Evolutionary conservation across 139 green algal genomes (phyloP), one percentile per base, ranked within the genome.

Genomic region (Closterium sp.): DNA sequence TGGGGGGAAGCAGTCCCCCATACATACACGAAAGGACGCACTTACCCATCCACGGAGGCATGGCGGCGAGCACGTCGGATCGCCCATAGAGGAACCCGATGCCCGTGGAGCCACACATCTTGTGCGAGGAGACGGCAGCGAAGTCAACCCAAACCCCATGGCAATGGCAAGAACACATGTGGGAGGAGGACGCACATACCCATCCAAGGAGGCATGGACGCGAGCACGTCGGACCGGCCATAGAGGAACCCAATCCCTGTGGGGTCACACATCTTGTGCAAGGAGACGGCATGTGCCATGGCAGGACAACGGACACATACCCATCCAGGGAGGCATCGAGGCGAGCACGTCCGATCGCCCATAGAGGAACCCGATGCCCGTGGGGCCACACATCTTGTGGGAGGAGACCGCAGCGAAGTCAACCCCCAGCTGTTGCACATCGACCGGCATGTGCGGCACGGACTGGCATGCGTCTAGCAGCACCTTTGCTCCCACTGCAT

Each of bases 341-440:
- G 97, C 94, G 43, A 99, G 95, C 84, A 98, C 55, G 16, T 98
- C 96, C 3, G 93, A 92, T 34, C 92, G 96, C 85, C 97, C 98
- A 97, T 98, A 99, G 32, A 99, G 95, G 93, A 99, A 99, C n/a
- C 98, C 98, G 55, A 99, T 98, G 93, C 98, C 98, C 21, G 98
- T 99, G 23, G 98, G 98, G 0, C 95, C 84, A 28, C 5, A 4
- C 43, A 92, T 84, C 84, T 99, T 99, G 96, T 99, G 98, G 4
- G 88, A 94, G n/a, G 95, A 98, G 9, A 95, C 98, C 36, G 99
- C 98, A 34, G 99, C 97, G 94, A 96, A 99, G 95, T 99, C 98
- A 21, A 95, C 97, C 0, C 97, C 97, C 36, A 99, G 95, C 1
- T 92, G 88, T 88, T 96, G 92, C 30, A 99, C 98, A 88, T 99